These are phyloP conservation scores for Acer negundo DNA, from an alignment of 345 rosid genomes.

Conservation along the genomic window DNA sequence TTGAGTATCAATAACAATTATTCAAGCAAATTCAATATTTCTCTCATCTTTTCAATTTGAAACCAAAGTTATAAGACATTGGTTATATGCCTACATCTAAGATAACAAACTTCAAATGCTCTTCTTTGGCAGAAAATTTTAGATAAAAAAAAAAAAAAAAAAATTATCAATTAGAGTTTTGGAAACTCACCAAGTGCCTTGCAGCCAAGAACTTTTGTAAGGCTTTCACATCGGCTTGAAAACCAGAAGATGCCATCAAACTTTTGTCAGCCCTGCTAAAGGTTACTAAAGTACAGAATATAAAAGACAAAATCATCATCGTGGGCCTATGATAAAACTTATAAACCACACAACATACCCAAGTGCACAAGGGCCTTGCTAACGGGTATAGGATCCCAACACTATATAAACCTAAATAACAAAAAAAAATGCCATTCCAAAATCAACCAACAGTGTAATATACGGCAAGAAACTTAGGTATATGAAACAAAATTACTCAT, in stretches of 20 bases:
- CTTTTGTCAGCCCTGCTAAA: slow-evolving; percentile 73
- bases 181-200: slow-evolving; percentile 80
- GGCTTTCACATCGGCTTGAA: slow-evolving; percentile 96
- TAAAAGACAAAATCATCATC: slow-evolving; percentile 2
- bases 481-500: neutral
- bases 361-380: neutral
- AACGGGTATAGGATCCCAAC: neutral
- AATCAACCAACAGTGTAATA: neutral
- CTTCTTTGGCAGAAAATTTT: neutral
- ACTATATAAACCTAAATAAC: neutral
- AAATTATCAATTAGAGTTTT: neutral
- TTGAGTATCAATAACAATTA: too few species aligned
- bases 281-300: neutral
- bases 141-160: neutral
- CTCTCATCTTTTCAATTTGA: too few species aligned
- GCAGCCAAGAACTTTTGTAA: slow-evolving; percentile 82
- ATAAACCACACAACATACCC: neutral
- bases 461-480: too few species aligned
- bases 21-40: too few species aligned
- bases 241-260: slow-evolving; percentile 92
- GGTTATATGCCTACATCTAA: neutral
- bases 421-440: neutral
- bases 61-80: neutral
- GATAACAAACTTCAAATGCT: neutral
- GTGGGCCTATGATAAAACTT: neutral